Percentiles rank a stretch among this genome's conserved stretches.
These are phyloP conservation scores for Penicillium sumatraense DNA, from an alignment of 2,329 filamentous ascomycete species.

Conservation along the genomic window DNA sequence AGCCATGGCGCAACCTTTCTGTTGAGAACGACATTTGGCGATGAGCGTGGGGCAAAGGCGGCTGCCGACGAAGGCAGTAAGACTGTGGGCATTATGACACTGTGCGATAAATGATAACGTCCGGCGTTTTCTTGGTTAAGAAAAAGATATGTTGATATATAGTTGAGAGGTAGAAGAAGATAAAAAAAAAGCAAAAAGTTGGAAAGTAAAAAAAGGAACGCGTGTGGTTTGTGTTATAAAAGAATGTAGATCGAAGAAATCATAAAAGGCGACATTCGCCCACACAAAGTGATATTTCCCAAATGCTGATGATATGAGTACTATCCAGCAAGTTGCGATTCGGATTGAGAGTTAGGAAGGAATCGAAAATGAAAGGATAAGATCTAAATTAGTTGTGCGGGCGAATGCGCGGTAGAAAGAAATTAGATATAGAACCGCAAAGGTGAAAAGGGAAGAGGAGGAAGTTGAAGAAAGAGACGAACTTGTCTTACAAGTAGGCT, in stretches of 20 bases:
- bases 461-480: conserved; percentile 22
- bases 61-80: conserved; percentile 93
- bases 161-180: too few relatives aligned
- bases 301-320: too few relatives aligned
- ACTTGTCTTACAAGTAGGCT: too few relatives aligned
- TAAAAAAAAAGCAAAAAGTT: conserved; percentile 56
- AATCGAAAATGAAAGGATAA: conserved; percentile 6
- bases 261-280: conserved; percentile 46
- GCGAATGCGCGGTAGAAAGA: conserved; percentile 38
- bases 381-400: conserved; percentile 36
- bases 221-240: conserved; percentile 47
- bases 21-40: conserved; percentile 91
- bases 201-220: conserved; percentile 36
- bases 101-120: conserved; percentile 59
- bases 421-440: conserved; percentile 34
- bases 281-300: conserved; percentile 31
- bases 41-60: conserved; percentile 91
- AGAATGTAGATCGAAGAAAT: conserved; percentile 33
- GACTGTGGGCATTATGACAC: conserved; percentile 80
- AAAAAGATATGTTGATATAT: conserved; percentile 41
- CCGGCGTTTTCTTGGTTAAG: conserved; percentile 29
- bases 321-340: background rate
- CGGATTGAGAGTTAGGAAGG: background rate
- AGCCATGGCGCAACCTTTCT: conserved; percentile 95
- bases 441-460: conserved; percentile 27